Base-by-base conservation (phyloP, 352 stramenopile species). In the Pythium aphanidermatum region DNA sequence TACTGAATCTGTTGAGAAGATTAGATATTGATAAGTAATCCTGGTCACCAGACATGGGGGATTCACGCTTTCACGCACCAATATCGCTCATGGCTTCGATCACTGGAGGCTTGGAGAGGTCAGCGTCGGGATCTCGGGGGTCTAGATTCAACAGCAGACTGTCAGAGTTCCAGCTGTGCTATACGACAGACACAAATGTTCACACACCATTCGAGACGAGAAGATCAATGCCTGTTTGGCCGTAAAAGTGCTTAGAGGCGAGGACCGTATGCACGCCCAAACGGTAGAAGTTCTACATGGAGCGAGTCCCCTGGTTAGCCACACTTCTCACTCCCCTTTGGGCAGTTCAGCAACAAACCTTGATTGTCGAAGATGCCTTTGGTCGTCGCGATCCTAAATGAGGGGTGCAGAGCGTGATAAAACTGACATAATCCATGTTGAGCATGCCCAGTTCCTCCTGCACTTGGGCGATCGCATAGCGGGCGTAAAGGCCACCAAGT, bases 381-480 rank as follows among this genome's bases (percentile, higher is more conserved):
- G 76, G 72, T n/a, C 74, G 62, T 14, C 77, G 73, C 11, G 73
- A 87, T 37, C 80, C 80, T 17, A 92, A 61, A 42, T 92, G 80
- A 12, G 80, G 80, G 35, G 80, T 89, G 51, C 74, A 92, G 24
- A 92, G 69, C 21, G 80, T 89, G 12, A 85, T 61, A 34, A 92
- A 92, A 44, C 80, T 83, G 25, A 83, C 61, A 46, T 80, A 88
- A 16, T 79, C 53, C 28, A 89, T 64, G 57, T 76, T 60, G 23
- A 92, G 54, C n/a, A 70, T 74, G 26, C 42, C 57, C 33, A 92
- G 58, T 36, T 63, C 54, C 3, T 67, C 44, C 51, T 82, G 65
- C 35, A 92, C 58, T 34, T 80, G 62, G 4, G 70, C 61, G 11
- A 92, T 51, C 40, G 76, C 76, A 49, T 83, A 86, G 39, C 80